Percentiles rank a stretch among this genome's conserved stretches.
phyloP scores from a whole-genome alignment of 305 asterid species.

The Nicotiana rustica region DNA sequence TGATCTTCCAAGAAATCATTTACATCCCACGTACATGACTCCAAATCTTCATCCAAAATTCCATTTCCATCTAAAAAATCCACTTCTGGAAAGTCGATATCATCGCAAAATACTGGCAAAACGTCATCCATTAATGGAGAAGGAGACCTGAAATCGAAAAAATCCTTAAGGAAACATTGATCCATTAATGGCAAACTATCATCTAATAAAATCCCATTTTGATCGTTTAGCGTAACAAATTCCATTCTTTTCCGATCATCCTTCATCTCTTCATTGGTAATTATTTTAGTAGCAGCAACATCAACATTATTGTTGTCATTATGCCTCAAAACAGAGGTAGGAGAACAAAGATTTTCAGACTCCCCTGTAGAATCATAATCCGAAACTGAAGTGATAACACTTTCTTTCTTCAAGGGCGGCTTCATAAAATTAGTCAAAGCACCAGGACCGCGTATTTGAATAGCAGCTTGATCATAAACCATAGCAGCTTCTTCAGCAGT shows the following conservation, averaged over 20 bases:
- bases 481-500: conserved; percentile 86
- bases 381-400: conserved; percentile 34
- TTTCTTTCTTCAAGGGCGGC: conserved; percentile 44
- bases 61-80: conserved; percentile 26
- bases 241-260: conserved; percentile 17
- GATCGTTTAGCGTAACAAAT: conserved; percentile 8
- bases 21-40: conserved; percentile 57
- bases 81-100: conserved; percentile 17
- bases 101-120: conserved; percentile 37
- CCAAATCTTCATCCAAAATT: conserved; percentile 39
- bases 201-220: conserved; percentile 28
- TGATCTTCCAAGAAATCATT: conserved; percentile 45
- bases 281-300: not conserved
- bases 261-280: not conserved
- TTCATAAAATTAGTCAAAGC: conserved; percentile 62
- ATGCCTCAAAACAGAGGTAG: conserved; percentile 60
- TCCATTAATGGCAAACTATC: conserved; percentile 57
- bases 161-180: conserved; percentile 45
- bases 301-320: not conserved
- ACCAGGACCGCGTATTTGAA: conserved; percentile 57
- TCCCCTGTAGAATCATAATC: conserved; percentile 52
- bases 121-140: conserved; percentile 47
- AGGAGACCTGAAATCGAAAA: conserved; percentile 50
- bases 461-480: conserved; percentile 70
- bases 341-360: conserved; percentile 49